Conservation (phyloP, 1,139 yeast species). For the Saccharomyces hybrid region DNA sequence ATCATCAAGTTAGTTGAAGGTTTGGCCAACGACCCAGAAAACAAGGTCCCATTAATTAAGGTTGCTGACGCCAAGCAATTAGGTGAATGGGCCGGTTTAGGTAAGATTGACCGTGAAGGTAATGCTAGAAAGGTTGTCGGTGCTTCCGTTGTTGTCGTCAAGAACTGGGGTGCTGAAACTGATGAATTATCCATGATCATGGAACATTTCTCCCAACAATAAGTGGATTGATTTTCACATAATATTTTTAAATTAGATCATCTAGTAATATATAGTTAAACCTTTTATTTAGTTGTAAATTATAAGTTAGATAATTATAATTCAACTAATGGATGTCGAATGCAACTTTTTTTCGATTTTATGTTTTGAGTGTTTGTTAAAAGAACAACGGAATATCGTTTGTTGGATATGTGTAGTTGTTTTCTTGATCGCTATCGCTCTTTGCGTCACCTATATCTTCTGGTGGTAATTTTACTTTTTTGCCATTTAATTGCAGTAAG, state of each 20-base stretch:
- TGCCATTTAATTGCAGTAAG: neutral
- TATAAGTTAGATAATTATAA: neutral
- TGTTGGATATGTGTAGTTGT: conserved; percentile 13
- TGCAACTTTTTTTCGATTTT: conserved; percentile 3
- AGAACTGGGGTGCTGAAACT: conserved; percentile 99
- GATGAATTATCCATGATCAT: conserved; percentile 95
- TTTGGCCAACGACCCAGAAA: conserved; percentile 95
- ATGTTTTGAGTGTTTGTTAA: conserved; percentile 5
- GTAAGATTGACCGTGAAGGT: conserved; percentile 99
- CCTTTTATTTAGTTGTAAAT: neutral
- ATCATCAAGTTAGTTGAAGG: conserved; percentile 98
- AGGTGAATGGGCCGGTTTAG: conserved; percentile 99
- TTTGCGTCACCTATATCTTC: neutral
- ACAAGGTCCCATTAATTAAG: conserved; percentile 96
- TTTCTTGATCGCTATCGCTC: conserved; percentile 5
- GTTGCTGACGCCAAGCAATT: conserved; percentile 99
- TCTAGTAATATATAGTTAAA: neutral
- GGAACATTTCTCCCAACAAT: conserved; percentile 91
- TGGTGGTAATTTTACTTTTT: neutral
- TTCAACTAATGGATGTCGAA: neutral
- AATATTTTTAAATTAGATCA: conserved; percentile 4
- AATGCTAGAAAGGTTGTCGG: conserved; percentile 99
- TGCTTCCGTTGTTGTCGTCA: conserved; percentile 98
- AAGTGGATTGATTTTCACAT: conserved; percentile 8
- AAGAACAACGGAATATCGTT: conserved; percentile 29